Conservation (phyloP, 2,329 filamentous ascomycete genomes). For the Cladophialophora psammophila region DNA sequence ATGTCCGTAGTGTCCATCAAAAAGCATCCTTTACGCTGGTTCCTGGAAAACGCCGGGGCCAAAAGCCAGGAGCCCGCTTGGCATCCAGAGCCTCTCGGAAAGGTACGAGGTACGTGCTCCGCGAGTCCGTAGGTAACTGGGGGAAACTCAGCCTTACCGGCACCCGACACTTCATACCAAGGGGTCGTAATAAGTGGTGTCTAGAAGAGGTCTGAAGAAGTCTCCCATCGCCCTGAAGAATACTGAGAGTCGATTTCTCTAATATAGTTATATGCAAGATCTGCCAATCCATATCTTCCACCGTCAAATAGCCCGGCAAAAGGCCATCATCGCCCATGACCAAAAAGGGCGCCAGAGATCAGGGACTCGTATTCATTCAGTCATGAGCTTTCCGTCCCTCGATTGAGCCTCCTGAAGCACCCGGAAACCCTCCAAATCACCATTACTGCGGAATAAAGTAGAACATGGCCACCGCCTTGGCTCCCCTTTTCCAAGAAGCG, state of each 20-base stretch:
- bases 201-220: background rate
- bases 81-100: constrained; percentile 1
- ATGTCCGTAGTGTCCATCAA: constrained; percentile 1
- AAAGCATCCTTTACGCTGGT: background rate
- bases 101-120: background rate
- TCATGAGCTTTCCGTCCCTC: constrained; percentile 6
- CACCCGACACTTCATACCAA: background rate
- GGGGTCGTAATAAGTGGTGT: too few species aligned
- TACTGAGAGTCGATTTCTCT: constrained; percentile 1
- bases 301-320: constrained; percentile 1
- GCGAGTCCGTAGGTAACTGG: too few species aligned
- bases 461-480: background rate
- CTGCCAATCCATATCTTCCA: constrained; percentile 4
- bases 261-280: constrained; percentile 1
- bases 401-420: background rate
- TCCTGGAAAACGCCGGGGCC: constrained; percentile 21
- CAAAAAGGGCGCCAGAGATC: background rate
- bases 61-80: constrained; percentile 15
- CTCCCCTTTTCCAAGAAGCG: background rate
- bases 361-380: constrained; percentile 10
- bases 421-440: background rate
- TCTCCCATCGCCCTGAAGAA: background rate
- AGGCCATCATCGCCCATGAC: background rate
- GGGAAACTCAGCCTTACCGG: background rate
- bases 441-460: background rate